These are phyloP conservation scores for Parietichytrium sp. DNA, from an alignment of 108 stramenopile species.

Conservation along the genomic window DNA sequence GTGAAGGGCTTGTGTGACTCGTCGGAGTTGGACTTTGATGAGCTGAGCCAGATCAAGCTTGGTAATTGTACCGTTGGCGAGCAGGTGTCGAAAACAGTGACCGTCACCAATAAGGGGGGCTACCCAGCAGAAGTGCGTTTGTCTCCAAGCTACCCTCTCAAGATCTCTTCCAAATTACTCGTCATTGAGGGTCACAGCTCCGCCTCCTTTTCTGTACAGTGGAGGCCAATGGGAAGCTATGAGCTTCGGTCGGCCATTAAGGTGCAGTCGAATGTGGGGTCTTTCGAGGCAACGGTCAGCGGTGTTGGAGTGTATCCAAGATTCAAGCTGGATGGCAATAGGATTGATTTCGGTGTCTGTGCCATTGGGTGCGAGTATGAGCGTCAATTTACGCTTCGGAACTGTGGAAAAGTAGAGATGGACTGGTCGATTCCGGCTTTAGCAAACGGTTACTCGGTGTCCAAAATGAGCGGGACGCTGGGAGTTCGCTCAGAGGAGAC, in stretches of 20 bases:
- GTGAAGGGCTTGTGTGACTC: not conserved
- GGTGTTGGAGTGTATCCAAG: constrained; percentile 1
- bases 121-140: not conserved
- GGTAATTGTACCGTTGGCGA: not conserved
- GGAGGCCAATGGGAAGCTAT: constrained; percentile 19
- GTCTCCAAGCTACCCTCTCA: constrained; percentile 11
- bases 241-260: constrained; percentile 21
- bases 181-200: not conserved
- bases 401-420: not conserved
- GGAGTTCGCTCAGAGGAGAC: not conserved
- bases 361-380: not conserved
- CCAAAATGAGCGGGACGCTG: not conserved
- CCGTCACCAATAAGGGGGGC: not conserved
- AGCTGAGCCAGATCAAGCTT: not conserved
- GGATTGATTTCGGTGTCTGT: not conserved
- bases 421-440: constrained; percentile 10
- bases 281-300: not conserved
- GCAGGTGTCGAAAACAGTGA: not conserved
- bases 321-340: not conserved
- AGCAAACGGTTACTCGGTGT: not conserved
- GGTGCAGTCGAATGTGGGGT: not conserved
- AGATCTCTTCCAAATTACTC: not conserved
- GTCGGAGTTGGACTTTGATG: not conserved
- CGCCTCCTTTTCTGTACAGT: not conserved
- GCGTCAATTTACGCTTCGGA: not conserved